Conservation (phyloP, 1,284 basidiomycete species). For the Pholiota adiposa region DNA sequence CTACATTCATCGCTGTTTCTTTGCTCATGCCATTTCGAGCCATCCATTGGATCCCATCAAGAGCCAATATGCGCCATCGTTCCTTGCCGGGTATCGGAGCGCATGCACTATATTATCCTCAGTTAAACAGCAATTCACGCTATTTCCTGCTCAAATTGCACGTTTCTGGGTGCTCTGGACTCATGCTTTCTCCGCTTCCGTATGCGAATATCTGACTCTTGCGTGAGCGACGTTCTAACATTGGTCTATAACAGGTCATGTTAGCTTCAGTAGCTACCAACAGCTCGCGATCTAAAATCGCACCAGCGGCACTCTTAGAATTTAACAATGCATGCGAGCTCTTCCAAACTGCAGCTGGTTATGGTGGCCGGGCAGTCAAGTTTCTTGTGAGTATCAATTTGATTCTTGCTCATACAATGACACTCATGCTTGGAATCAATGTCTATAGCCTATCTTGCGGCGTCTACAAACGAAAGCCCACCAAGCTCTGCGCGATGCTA, state of each 20-base stretch:
- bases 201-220: constrained; percentile 34
- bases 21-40: constrained; percentile 63
- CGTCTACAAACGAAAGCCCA: constrained; percentile 67
- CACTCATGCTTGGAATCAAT: neutral
- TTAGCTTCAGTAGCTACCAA: constrained; percentile 72
- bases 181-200: constrained; percentile 66
- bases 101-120: constrained; percentile 58
- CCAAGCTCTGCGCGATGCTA: constrained; percentile 50
- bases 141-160: constrained; percentile 62
- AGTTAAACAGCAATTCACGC: constrained; percentile 52
- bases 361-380: constrained; percentile 67
- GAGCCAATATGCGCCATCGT: constrained; percentile 66
- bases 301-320: constrained; percentile 66
- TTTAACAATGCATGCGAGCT: constrained; percentile 60
- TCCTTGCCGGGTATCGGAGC: constrained; percentile 65
- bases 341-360: constrained; percentile 60
- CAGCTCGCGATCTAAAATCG: constrained; percentile 63
- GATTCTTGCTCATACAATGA: neutral
- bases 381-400: constrained; percentile 53
- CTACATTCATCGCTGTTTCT: constrained; percentile 72
- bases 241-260: constrained; percentile 56
- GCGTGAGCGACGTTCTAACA: constrained; percentile 1
- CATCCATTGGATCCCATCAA: constrained; percentile 63
- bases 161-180: constrained; percentile 74
- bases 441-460: constrained; percentile 56